These are phyloP conservation scores for Phaeomoniella chlamydospora DNA, from an alignment of 2,329 filamentous ascomycete species.

Conservation along the genomic window DNA sequence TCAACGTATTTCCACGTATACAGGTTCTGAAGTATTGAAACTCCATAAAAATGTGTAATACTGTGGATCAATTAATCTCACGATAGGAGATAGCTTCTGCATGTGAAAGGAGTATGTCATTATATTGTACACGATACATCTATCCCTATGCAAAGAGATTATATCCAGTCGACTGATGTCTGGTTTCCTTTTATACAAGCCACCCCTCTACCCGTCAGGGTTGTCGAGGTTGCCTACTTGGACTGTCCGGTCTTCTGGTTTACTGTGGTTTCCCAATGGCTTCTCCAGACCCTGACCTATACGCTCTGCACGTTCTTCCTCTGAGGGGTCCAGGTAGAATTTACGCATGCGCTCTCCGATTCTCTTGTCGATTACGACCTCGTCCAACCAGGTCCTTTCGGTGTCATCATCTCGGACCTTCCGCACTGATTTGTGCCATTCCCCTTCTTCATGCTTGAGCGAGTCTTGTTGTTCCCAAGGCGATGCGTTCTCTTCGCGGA, in stretches of 20 bases:
- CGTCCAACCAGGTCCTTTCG: slow-evolving; percentile 63
- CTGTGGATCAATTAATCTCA: too few relatives aligned
- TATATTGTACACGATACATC: too few relatives aligned
- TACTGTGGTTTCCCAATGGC: slow-evolving; percentile 4
- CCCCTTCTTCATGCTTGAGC: slow-evolving; percentile 56
- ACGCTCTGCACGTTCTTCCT: slow-evolving; percentile 50
- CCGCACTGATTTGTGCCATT: slow-evolving; percentile 74
- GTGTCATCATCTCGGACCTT: slow-evolving; percentile 37
- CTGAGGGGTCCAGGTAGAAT: slow-evolving; percentile 55
- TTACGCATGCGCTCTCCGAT: slow-evolving; percentile 67
- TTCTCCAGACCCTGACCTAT: slow-evolving; percentile 54
- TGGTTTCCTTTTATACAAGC: too few relatives aligned
- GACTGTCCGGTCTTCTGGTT: not conserved
- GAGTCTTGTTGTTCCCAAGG: slow-evolving; percentile 48
- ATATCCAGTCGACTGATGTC: too few relatives aligned
- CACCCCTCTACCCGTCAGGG: not conserved
- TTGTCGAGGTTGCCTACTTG: not conserved
- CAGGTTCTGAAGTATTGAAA: too few relatives aligned
- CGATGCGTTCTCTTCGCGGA: slow-evolving; percentile 1
- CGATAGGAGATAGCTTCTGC: too few relatives aligned
- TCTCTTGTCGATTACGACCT: slow-evolving; percentile 61
- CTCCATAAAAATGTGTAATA: too few relatives aligned
- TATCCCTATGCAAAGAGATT: too few relatives aligned
- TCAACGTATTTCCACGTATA: too few relatives aligned
- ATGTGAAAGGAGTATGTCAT: too few relatives aligned